Base-by-base conservation (phyloP, 352 stramenopile genomes). In the Phytophthora meadii region DNA sequence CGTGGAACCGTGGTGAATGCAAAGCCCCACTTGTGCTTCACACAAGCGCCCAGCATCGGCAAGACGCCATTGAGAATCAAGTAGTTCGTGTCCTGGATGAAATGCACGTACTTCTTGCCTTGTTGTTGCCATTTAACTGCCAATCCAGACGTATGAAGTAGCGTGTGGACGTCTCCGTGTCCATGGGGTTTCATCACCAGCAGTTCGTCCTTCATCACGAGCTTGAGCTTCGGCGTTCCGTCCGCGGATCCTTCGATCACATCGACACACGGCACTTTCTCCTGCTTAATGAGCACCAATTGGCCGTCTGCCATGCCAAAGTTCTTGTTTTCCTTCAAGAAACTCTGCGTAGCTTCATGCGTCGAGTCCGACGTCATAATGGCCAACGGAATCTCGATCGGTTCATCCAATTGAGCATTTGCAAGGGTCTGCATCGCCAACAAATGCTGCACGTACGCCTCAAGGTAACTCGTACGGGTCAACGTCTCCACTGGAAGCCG, bases 321-420 rank as follows among this genome's bases (percentile, higher is more conserved):
- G 72, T 97, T 93, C 47, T 89, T 72, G 67, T 99, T 89, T 25
- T 93, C 72, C 32, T 88, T 57, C 3, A 99, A 82, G 53, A 99
- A 89, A 41, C 76, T 70, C 46, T 80, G 69, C 8, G 97, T 99
- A 15, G 82, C 80, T 14, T 85, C 80, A 63, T 99, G 91, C 3
- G 97, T 99, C 77, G 98, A 97, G 61, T 96, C 94, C 5, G 89
- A 98, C 49, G 96, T 98, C 98, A 99, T 99, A 65, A 99, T 99
- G 30, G 94, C 95, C 27, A 99, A 81, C 8, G 97, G 96, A 34
- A 99, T 81, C 32, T 49, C 62, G 11, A 87, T 72, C 12, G 70
- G 53, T 14, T 47, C 37, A 4, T 3, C 7, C 5, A 42, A 19
- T 19, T 67, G 41, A 19, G 46, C 41, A 56, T 68, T 75, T 0